Percentiles rank a stretch among this genome's conserved stretches.
Evolutionary conservation across 2,329 filamentous ascomycete genomes (phyloP).

Genomic region (Metarhizium brunneum): DNA sequence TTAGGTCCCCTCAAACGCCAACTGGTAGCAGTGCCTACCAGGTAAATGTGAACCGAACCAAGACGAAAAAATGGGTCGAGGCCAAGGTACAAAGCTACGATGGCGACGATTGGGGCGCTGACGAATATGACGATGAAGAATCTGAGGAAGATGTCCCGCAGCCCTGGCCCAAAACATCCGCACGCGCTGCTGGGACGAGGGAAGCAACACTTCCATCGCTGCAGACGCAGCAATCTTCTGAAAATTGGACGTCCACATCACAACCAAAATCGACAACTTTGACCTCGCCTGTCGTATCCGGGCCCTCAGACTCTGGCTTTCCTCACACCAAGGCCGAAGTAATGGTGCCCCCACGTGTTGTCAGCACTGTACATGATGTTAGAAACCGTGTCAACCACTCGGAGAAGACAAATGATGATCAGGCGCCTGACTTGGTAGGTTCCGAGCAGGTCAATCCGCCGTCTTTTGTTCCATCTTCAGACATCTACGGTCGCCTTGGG

Average conservation of each 20-base stretch:
- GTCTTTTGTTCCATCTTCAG: constrained; percentile 63
- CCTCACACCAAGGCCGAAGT: not conserved
- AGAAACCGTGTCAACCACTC: not conserved
- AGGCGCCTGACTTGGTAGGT: not conserved
- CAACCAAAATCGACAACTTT: not conserved
- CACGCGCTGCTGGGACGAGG: not conserved
- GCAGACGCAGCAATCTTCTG: constrained; percentile 2
- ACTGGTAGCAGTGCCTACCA: constrained; percentile 46
- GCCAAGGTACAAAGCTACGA: constrained; percentile 82
- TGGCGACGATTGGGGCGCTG: constrained; percentile 85
- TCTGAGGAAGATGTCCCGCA: constrained; percentile 22
- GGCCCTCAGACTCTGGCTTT: not conserved
- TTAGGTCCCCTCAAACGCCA: constrained; percentile 22
- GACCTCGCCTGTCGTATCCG: constrained; percentile 1
- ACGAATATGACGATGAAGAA: constrained; percentile 53
- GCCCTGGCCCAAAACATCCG: not conserved
- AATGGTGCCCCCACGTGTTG: not conserved
- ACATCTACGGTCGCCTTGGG: constrained; percentile 65
- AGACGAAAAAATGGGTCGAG: constrained; percentile 92
- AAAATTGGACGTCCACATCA: not conserved
- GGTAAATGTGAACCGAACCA: constrained; percentile 77
- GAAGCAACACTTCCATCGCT: constrained; percentile 7
- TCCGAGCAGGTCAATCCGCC: not conserved
- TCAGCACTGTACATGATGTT: not conserved
- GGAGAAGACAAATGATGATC: not conserved